These are phyloP conservation scores for Citrus hindsii DNA, from an alignment of 345 rosid species.

Conservation along the genomic window DNA sequence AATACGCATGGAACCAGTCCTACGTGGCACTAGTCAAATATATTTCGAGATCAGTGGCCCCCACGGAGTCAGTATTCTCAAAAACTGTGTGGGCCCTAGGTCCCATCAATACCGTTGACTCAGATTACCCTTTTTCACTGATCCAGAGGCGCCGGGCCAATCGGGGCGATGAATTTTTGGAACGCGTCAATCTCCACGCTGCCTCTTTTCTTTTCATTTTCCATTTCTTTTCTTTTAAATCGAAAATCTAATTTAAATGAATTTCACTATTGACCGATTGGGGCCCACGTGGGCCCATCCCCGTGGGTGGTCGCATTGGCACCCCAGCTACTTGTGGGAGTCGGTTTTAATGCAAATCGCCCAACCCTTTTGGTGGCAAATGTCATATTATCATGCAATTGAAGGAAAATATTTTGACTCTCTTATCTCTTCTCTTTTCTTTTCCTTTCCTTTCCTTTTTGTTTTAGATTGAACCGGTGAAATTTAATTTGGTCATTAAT, in stretches of 20 bases:
- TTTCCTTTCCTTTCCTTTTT: no score
- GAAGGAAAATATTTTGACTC: no score
- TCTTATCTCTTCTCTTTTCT: no score
- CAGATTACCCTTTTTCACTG: constrained; percentile 22
- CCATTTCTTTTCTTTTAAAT: no score
- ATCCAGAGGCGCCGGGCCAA: constrained; percentile 29
- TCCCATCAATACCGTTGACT: constrained; percentile 32
- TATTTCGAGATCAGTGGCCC: background rate
- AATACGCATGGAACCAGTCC: background rate
- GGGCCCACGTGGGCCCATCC: no score
- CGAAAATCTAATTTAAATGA: no score
- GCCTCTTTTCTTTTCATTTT: no score
- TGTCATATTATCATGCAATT: background rate
- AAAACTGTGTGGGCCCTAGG: constrained; percentile 9
- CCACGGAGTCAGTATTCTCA: background rate
- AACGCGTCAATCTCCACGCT: constrained; percentile 37
- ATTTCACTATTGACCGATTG: no score
- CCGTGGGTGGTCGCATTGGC: background rate
- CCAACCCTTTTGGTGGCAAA: background rate
- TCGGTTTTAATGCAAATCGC: background rate
- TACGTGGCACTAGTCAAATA: constrained; percentile 1
- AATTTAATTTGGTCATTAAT: background rate
- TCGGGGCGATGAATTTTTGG: constrained; percentile 27
- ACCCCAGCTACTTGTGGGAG: background rate
- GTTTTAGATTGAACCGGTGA: no score